Conservation (phyloP, 257 asterid genomes). For the Haberlea rhodopensis region DNA sequence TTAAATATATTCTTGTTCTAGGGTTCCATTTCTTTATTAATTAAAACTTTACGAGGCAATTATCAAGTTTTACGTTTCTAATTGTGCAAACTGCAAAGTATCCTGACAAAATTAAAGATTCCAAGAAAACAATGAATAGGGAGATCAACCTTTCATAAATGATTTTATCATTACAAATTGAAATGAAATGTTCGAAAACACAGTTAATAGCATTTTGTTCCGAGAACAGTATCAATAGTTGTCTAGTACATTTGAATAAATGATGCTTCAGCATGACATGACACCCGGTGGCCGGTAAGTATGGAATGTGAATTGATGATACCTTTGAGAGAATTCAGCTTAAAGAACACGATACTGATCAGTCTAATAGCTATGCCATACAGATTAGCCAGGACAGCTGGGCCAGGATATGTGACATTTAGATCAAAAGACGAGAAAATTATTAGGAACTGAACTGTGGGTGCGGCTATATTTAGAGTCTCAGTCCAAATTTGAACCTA, state of each 20-base stretch:
- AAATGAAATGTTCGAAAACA: not conserved
- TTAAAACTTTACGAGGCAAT: too few species aligned
- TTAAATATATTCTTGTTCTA: not conserved
- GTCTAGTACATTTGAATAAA: not conserved
- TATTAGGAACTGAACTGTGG: not conserved
- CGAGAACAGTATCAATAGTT: not conserved
- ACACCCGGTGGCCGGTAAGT: slow-evolving; percentile 12
- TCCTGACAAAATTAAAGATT: not conserved
- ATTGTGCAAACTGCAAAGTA: too few species aligned
- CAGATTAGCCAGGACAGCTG: slow-evolving; percentile 3
- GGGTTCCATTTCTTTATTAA: not conserved
- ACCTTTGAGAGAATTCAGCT: slow-evolving; percentile 15
- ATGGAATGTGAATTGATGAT: slow-evolving; percentile 11
- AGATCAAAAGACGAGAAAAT: not conserved
- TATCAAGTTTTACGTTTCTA: too few species aligned
- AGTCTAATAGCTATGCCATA: slow-evolving; percentile 5
- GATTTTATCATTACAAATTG: slow-evolving; percentile 8
- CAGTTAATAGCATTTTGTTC: slow-evolving; percentile 5
- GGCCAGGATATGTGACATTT: slow-evolving; percentile 3
- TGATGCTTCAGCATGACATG: slow-evolving; percentile 14
- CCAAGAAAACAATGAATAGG: not conserved
- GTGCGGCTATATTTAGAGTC: not conserved
- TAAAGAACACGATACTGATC: slow-evolving; percentile 11
- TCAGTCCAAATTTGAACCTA: not conserved
- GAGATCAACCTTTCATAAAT: not conserved